Evolutionary conservation across 495 filamentous ascomycete genomes (phyloP).

Genomic region (Xylaria sp.): DNA sequence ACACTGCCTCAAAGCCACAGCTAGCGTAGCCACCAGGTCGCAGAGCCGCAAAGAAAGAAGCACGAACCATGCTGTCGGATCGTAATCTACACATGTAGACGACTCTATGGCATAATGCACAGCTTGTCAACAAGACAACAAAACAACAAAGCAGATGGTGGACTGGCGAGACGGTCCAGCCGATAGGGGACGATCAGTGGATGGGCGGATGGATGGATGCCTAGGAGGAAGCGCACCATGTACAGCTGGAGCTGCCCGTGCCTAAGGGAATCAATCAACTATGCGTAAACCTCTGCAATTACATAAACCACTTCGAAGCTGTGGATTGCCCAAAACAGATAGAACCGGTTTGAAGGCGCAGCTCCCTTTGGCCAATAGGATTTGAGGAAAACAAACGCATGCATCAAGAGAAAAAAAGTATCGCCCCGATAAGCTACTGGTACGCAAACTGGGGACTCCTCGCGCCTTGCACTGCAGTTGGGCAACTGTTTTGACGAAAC

Average conservation of each 20-base stretch:
- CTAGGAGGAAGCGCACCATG: not conserved
- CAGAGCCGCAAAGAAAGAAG: constrained; percentile 22
- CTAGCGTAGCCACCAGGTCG: not conserved
- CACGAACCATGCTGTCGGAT: not conserved
- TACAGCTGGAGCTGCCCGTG: not conserved
- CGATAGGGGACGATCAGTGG: too few relatives aligned
- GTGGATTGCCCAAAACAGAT: not conserved
- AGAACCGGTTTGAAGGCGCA: not conserved
- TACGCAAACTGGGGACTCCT: not conserved
- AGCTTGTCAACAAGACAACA: not conserved
- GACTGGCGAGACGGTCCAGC: not conserved
- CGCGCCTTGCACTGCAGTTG: too few relatives aligned
- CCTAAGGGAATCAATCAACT: too few relatives aligned
- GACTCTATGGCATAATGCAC: not conserved
- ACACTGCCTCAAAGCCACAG: constrained; percentile 20
- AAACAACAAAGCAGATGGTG: not conserved
- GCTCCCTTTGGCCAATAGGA: too few relatives aligned
- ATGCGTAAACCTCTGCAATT: not conserved
- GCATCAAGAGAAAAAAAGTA: not conserved
- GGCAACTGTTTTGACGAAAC: too few relatives aligned
- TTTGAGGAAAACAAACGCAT: not conserved
- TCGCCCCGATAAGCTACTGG: not conserved
- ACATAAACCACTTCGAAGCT: not conserved
- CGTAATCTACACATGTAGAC: not conserved
- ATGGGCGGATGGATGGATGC: not conserved